phyloP scores from a whole-genome alignment of 2,329 filamentous ascomycete species.

The Pseudocercospora crystallina region DNA sequence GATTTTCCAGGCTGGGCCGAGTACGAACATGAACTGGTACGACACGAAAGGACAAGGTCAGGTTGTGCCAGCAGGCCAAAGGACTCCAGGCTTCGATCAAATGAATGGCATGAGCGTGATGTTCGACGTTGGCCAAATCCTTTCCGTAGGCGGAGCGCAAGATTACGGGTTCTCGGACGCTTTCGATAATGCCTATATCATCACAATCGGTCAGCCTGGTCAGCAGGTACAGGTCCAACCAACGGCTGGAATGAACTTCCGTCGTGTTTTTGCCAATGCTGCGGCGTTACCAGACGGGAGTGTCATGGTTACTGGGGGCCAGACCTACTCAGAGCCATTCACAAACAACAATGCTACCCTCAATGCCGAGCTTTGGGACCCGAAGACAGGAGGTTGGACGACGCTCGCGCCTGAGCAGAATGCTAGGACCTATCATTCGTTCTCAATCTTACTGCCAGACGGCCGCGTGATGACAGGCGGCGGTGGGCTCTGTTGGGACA shows the following conservation, averaged over 20 bases:
- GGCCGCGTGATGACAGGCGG: constrained; percentile 53
- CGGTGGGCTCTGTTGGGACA: constrained; percentile 50
- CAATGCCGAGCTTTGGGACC: constrained; percentile 22
- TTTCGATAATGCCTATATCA: constrained; percentile 49
- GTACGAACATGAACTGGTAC: constrained; percentile 59
- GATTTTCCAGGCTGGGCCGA: constrained; percentile 58
- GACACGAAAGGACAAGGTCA: constrained; percentile 46
- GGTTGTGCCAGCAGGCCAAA: constrained; percentile 43
- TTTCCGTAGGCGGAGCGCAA: constrained; percentile 52
- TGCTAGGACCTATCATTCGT: constrained; percentile 52
- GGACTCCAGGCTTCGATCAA: constrained; percentile 48
- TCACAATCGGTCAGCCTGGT: constrained; percentile 44
- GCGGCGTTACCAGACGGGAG: constrained; percentile 35
- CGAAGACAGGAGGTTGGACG: constrained; percentile 17
- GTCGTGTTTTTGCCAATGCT: constrained; percentile 29
- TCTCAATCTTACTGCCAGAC: constrained; percentile 53
- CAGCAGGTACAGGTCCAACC: background rate
- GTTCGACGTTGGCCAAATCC: constrained; percentile 61
- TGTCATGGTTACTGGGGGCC: constrained; percentile 36
- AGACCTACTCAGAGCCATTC: constrained; percentile 17
- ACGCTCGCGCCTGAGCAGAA: constrained; percentile 29
- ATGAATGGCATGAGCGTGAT: constrained; percentile 60
- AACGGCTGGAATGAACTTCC: constrained; percentile 29
- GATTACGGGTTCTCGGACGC: constrained; percentile 47
- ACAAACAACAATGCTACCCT: constrained; percentile 22